phyloP scores from a whole-genome alignment of 768 basidiomycete genomes.

The Lanmaoa rubissima region DNA sequence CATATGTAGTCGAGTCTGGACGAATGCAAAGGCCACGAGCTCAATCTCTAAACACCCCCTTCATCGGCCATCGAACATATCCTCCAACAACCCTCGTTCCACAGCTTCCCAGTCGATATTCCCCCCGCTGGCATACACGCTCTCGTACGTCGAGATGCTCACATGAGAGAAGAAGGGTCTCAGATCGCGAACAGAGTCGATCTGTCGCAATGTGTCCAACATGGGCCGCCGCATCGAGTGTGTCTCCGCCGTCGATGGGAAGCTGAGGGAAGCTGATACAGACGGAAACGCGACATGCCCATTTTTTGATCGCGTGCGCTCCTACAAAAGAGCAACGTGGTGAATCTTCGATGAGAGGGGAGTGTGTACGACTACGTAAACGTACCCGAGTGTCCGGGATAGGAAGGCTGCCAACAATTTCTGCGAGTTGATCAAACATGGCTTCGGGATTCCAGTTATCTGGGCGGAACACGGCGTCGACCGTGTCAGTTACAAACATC shows the following conservation, averaged over 20 bases:
- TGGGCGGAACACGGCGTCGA: constrained; percentile 89
- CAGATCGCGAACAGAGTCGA: constrained; percentile 82
- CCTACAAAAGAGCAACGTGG: constrained; percentile 12
- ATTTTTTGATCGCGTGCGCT: constrained; percentile 26
- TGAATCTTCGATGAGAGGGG: background rate
- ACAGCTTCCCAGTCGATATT: constrained; percentile 89
- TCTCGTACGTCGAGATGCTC: constrained; percentile 87
- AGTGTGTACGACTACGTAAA: background rate
- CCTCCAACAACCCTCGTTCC: constrained; percentile 74
- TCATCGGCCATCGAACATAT: constrained; percentile 86
- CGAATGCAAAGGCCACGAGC: background rate
- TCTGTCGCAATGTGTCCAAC: constrained; percentile 62
- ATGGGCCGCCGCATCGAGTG: constrained; percentile 70
- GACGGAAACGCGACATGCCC: constrained; percentile 23
- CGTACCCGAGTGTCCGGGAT: constrained; percentile 35
- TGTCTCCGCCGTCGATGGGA: constrained; percentile 35
- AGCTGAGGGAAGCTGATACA: constrained; percentile 16
- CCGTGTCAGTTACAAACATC: constrained; percentile 98
- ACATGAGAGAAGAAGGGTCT: constrained; percentile 89
- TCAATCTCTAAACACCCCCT: background rate
- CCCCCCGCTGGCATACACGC: constrained; percentile 78
- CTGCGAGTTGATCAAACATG: constrained; percentile 87
- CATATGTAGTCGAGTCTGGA: background rate
- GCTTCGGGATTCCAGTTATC: constrained; percentile 82
- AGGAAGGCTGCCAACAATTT: constrained; percentile 73